phyloP scores from a whole-genome alignment of 495 filamentous ascomycete species.

The Xylaria telfairii region DNA sequence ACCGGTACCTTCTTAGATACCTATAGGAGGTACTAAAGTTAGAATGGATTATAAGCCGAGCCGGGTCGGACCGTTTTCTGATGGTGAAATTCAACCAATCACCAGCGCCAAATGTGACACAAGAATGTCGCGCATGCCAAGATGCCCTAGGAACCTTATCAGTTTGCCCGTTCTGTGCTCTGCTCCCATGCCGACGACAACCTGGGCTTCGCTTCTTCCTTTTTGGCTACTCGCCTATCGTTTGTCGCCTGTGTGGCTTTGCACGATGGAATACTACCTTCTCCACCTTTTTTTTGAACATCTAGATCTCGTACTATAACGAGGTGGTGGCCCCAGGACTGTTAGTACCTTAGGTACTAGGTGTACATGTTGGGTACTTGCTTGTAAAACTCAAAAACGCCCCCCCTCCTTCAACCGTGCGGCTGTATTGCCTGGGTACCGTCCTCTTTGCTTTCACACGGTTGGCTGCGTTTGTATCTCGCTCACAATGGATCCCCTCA shows the following conservation, averaged over 20 bases:
- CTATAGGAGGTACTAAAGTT: not conserved
- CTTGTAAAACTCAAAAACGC: not conserved
- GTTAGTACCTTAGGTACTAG: not conserved
- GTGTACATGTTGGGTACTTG: not conserved
- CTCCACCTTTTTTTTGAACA: not conserved
- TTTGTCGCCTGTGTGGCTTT: not conserved
- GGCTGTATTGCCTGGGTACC: not conserved
- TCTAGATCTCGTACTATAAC: not conserved
- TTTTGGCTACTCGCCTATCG: not conserved
- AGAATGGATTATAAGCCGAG: not conserved
- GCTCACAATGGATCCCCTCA: conserved; percentile 40
- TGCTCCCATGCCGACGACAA: not conserved
- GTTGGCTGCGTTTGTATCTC: not conserved
- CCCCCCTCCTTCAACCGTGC: not conserved
- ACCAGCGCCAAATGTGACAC: not conserved
- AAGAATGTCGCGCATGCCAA: conserved; percentile 25
- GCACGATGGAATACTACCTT: not conserved
- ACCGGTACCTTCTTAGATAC: too few species aligned
- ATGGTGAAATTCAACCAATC: conserved; percentile 14
- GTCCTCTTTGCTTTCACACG: not conserved
- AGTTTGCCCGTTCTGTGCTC: not conserved
- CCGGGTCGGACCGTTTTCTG: conserved; percentile 11
- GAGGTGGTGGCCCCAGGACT: not conserved
- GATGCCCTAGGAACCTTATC: not conserved
- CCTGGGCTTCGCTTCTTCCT: not conserved